Percentiles rank a stretch among this genome's conserved stretches.
Conservation (phyloP, 2,329 filamentous ascomycete species). For the Chaetomiaceae sp. region DNA sequence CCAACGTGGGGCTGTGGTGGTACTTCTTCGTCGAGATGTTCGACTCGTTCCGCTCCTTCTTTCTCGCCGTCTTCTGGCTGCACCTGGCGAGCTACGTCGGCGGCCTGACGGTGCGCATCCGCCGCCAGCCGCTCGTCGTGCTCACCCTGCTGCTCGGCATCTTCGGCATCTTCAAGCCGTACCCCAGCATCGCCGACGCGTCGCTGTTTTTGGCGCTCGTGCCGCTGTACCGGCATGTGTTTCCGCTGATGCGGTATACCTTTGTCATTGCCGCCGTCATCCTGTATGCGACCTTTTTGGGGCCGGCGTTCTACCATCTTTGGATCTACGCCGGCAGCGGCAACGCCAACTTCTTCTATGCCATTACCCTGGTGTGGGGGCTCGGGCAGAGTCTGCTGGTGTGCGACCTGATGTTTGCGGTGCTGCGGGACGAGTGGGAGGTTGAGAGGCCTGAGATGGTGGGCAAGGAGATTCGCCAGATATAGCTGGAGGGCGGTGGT, state of each 20-base stretch:
- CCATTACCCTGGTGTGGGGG: constrained; percentile 98
- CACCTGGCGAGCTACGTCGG: constrained; percentile 88
- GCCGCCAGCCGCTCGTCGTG: constrained; percentile 81
- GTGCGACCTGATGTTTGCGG: constrained; percentile 82
- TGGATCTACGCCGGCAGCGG: constrained; percentile 98
- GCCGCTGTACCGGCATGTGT: constrained; percentile 84
- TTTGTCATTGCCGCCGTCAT: constrained; percentile 81
- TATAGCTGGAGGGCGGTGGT: constrained; percentile 34
- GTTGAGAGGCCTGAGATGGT: constrained; percentile 83
- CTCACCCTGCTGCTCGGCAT: constrained; percentile 81
- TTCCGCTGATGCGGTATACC: constrained; percentile 88
- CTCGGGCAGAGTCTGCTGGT: constrained; percentile 81
- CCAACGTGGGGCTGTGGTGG: constrained; percentile 97
- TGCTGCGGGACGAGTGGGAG: constrained; percentile 90
- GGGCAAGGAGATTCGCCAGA: constrained; percentile 82
- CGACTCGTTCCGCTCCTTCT: constrained; percentile 94
- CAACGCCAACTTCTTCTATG: constrained; percentile 99
- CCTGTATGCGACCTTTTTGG: constrained; percentile 81
- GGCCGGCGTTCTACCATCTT: constrained; percentile 91
- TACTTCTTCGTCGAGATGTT: constrained; percentile 99
- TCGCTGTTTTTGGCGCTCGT: constrained; percentile 80
- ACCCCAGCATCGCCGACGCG: constrained; percentile 87
- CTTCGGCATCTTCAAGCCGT: constrained; percentile 94
- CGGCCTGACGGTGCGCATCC: constrained; percentile 76
- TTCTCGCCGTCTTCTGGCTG: constrained; percentile 96